Evolutionary conservation across 805 yeast genomes (phyloP).

Genomic region (Teunomyces lycoperdinae): DNA sequence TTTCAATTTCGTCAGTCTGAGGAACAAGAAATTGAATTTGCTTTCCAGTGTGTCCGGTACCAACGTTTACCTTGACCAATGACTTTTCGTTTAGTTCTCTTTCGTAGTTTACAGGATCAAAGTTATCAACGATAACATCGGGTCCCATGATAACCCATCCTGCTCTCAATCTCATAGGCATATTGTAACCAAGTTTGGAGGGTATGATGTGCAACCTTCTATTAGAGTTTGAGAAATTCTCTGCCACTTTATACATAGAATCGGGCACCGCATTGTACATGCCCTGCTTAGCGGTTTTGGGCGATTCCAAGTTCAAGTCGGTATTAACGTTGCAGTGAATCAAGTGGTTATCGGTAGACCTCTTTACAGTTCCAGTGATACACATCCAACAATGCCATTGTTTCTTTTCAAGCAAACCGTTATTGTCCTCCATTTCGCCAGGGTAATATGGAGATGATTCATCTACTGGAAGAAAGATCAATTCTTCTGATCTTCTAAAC

Average conservation of each 20-base stretch:
- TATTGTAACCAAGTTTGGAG: constrained; percentile 59
- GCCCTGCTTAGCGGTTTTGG: constrained; percentile 5
- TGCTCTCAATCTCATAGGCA: constrained; percentile 62
- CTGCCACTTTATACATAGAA: constrained; percentile 76
- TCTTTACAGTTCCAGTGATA: constrained; percentile 87
- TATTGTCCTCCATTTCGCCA: constrained; percentile 34
- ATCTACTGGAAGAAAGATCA: constrained; percentile 75
- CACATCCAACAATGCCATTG: constrained; percentile 99
- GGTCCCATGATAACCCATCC: constrained; percentile 95
- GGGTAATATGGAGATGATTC: constrained; percentile 67
- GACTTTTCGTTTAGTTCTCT: constrained; percentile 32
- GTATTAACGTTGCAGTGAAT: constrained; percentile 93
- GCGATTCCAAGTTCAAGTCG: constrained; percentile 69
- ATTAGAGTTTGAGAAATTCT: constrained; percentile 81
- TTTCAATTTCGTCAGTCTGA: constrained; percentile 69
- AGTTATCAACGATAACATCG: constrained; percentile 73
- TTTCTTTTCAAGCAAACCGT: constrained; percentile 55
- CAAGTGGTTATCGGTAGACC: constrained; percentile 78
- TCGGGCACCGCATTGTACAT: constrained; percentile 50
- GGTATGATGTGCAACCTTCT: constrained; percentile 86
- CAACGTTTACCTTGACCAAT: constrained; percentile 19
- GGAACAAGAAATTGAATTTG: constrained; percentile 51
- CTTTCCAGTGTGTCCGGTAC: constrained; percentile 33
- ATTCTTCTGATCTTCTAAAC: constrained; percentile 86
- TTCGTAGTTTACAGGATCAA: constrained; percentile 36